Evolutionary conservation across 2,329 filamentous ascomycete species (phyloP).

Genomic region (Coniochaeta sp.): DNA sequence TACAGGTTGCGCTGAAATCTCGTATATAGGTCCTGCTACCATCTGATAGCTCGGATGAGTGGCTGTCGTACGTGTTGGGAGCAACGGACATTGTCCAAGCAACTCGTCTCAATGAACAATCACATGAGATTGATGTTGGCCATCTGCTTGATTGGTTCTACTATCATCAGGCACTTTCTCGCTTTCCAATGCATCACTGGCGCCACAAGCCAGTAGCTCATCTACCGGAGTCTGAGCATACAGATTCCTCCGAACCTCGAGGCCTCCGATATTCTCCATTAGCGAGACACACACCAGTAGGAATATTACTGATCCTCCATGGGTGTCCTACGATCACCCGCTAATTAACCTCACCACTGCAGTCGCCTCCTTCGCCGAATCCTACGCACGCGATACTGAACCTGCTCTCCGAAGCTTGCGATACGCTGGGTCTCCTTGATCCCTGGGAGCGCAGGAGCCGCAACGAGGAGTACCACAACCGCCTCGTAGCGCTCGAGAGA

Average conservation of each 20-base stretch:
- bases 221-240: background rate
- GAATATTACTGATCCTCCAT: background rate
- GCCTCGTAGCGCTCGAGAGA: conserved; percentile 8
- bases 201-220: conserved; percentile 4
- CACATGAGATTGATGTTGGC: conserved; percentile 3
- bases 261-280: background rate
- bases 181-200: conserved; percentile 20
- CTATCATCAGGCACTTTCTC: conserved; percentile 19
- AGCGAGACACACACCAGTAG: background rate
- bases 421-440: conserved; percentile 12
- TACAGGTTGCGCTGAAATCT: background rate
- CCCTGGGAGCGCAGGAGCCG: conserved; percentile 12
- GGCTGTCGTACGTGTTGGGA: conserved; percentile 19
- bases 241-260: background rate
- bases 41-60: conserved; percentile 17
- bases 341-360: background rate
- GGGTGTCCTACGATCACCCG: background rate
- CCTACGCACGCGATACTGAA: conserved; percentile 11
- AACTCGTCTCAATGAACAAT: conserved; percentile 5
- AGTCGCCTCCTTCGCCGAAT: conserved; percentile 7
- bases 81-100: conserved; percentile 12
- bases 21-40: conserved; percentile 13
- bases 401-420: conserved; percentile 15
- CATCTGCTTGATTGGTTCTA: conserved; percentile 20
- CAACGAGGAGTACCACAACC: conserved; percentile 7